Evolutionary conservation across 768 basidiomycete species (phyloP).

Genomic region (Phlebiopsis gigantea): DNA sequence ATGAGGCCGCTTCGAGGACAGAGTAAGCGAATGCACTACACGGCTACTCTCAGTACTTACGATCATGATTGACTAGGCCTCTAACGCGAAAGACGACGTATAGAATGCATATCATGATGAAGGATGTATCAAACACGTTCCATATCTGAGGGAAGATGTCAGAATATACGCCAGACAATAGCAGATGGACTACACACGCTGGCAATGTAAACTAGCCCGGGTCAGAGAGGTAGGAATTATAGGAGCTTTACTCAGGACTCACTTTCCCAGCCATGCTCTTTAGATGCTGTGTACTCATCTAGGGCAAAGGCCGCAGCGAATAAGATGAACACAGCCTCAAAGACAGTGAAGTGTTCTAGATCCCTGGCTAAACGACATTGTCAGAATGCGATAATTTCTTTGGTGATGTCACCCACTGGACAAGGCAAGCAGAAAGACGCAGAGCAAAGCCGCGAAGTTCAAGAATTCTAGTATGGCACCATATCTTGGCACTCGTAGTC

Average conservation of each 20-base stretch:
- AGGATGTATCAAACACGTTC: slow-evolving; percentile 84
- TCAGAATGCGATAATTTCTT: background rate
- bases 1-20: slow-evolving; percentile 34
- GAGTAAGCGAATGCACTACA: slow-evolving; percentile 3
- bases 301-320: slow-evolving; percentile 75
- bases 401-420: slow-evolving; percentile 45
- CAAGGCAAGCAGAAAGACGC: slow-evolving; percentile 71
- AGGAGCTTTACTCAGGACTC: slow-evolving; percentile 28
- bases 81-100: slow-evolving; percentile 63
- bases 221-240: background rate
- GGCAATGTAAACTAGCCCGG: slow-evolving; percentile 65
- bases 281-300: slow-evolving; percentile 84
- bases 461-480: slow-evolving; percentile 72
- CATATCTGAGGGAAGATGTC: slow-evolving; percentile 53
- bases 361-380: slow-evolving; percentile 45
- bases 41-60: slow-evolving; percentile 29
- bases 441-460: slow-evolving; percentile 63
- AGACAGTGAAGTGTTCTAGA: slow-evolving; percentile 41
- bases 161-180: background rate
- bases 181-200: slow-evolving; percentile 43
- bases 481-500: slow-evolving; percentile 80
- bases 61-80: slow-evolving; percentile 50
- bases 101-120: slow-evolving; percentile 61
- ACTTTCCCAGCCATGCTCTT: slow-evolving; percentile 87
- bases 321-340: slow-evolving; percentile 71